Evolutionary conservation across 1,139 yeast genomes (phyloP).

Genomic region (Yamadazyma dushanensis): DNA sequence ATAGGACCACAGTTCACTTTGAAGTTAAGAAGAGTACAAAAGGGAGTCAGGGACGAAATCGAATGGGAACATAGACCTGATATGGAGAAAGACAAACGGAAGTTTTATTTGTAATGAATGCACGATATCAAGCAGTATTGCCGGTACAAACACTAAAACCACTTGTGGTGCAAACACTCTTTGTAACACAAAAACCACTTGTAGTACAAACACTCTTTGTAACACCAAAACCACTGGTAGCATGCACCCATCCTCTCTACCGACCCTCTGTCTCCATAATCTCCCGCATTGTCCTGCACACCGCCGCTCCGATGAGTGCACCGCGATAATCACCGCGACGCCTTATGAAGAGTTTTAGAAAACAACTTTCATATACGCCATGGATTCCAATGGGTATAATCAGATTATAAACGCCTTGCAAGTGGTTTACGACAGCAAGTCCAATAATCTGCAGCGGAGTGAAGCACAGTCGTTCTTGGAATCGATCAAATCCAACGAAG

Average conservation of each 20-base stretch:
- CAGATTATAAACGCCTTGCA: slow-evolving; percentile 78
- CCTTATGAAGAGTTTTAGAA: too few relatives aligned
- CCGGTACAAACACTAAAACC: too few relatives aligned
- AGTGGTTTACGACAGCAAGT: slow-evolving; percentile 71
- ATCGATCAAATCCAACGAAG: slow-evolving; percentile 69
- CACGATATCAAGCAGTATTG: too few relatives aligned
- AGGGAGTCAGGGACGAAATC: slow-evolving; percentile 86
- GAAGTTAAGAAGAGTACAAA: slow-evolving; percentile 82
- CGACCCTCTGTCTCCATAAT: not conserved
- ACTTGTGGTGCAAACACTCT: slow-evolving; percentile 11
- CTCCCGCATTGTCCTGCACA: too few relatives aligned
- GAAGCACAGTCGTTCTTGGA: slow-evolving; percentile 77
- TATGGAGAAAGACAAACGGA: slow-evolving; percentile 94
- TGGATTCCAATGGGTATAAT: slow-evolving; percentile 65
- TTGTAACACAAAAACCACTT: too few relatives aligned
- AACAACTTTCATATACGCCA: slow-evolving; percentile 26
- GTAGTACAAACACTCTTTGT: slow-evolving; percentile 9
- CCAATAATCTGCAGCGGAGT: slow-evolving; percentile 62
- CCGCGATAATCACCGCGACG: too few relatives aligned
- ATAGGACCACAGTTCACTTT: slow-evolving; percentile 95
- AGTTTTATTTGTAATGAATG: slow-evolving; percentile 75
- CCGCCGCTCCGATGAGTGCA: too few relatives aligned
- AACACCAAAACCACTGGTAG: too few relatives aligned
- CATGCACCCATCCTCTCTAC: not conserved
- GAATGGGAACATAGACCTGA: slow-evolving; percentile 97